Base-by-base conservation (phyloP, 23 red algal genomes). In the Gracilaria domingensis region DNA sequence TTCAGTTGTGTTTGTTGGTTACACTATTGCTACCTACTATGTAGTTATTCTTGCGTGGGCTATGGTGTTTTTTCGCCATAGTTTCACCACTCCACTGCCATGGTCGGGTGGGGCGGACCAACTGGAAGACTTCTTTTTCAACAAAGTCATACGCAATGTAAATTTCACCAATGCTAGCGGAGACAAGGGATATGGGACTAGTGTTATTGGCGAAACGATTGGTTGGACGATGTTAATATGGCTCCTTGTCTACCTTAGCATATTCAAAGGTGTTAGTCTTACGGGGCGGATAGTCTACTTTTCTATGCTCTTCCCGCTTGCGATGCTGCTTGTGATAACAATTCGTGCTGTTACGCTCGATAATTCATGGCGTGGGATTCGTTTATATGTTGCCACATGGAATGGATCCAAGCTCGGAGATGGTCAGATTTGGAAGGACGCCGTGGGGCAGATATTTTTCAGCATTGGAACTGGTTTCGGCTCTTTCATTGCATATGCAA, bases 391-490 rank as follows among this genome's bases (percentile, higher is more conserved):
- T 29, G 69, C 69, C 21, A 74, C 69, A 45, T 74, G 69, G 69
- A 45, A 74, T 16, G 69, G 69, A 23, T 42, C 36, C 16, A 74
- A 74, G 28, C 69, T 74, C 20, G 69, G 69, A 38, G 39, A 74
- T 45, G 69, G 69, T 23, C 69, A 42, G 69, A 74, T 74, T 8
- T 74, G 69, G 69, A 74, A 74, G 36, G 69, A 74, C 39, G 69
- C 69, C 35, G 69, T 74, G 35, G 69, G 69, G 39, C 69, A 74
- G 39, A 74, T 74, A 38, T 74, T 74, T 36, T 74, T 74, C 36
- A 74, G 69, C 20, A 74, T 74, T 25, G 69, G 69, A 74, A 45
- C 69, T 74, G 69, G 69, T 45, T 74, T 74, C 28, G 69, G 69
- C 20, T 74, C 69, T n/a, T 74, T 74, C 69, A 45, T 74, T 74